Evolutionary conservation across 78 protist genomes (phyloP).

Genomic region (Goniomonas avonlea): DNA sequence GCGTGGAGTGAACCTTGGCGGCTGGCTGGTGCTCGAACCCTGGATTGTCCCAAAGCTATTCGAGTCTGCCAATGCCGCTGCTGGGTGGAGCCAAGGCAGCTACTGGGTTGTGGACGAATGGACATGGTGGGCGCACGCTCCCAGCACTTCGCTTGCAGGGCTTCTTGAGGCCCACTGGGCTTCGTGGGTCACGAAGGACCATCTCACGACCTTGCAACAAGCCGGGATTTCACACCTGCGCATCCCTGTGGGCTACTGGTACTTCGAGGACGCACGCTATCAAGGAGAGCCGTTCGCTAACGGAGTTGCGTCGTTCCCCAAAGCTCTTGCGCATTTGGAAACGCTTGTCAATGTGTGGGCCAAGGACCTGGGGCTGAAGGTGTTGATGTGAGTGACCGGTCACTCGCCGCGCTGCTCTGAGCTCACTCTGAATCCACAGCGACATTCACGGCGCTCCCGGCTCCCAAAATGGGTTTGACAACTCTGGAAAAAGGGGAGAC

Average conservation of each 20-base stretch:
- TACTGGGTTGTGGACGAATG: not conserved
- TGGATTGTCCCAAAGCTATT: too few species aligned
- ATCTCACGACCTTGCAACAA: not conserved
- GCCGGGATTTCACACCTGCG: not conserved
- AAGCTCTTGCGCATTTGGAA: not conserved
- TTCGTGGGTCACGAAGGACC: not conserved
- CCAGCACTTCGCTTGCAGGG: not conserved
- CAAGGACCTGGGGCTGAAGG: not conserved
- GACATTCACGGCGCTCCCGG: constrained; percentile 6
- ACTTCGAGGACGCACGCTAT: not conserved
- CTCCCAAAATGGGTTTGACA: constrained; percentile 11
- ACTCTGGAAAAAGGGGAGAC: not conserved
- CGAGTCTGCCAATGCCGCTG: not conserved
- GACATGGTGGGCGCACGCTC: not conserved
- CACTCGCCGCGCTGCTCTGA: too few species aligned
- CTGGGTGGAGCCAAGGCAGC: not conserved
- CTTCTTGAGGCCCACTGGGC: not conserved
- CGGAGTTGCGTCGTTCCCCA: not conserved
- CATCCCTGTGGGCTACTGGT: not conserved
- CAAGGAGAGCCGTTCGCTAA: not conserved
- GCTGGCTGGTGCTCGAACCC: too few species aligned
- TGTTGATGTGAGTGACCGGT: too few species aligned
- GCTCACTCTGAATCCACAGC: not conserved
- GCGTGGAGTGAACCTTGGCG: too few species aligned
- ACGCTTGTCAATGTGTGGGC: not conserved